These are phyloP conservation scores for Quercus tomentella DNA, from an alignment of 331 rosid genomes.

Conservation along the genomic window DNA sequence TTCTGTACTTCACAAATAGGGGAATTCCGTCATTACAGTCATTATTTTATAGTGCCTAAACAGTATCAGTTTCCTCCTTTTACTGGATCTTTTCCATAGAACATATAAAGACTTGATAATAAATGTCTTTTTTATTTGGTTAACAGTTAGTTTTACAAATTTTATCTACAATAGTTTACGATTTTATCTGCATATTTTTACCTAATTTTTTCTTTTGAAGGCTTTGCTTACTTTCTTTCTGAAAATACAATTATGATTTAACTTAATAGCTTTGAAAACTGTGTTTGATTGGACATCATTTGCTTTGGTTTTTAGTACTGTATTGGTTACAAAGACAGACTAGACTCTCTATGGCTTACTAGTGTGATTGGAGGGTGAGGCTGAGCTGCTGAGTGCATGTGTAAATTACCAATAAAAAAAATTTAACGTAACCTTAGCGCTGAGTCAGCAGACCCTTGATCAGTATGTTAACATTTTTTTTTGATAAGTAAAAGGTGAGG, in stretches of 20 bases:
- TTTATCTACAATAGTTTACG: neutral
- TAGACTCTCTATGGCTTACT: no score
- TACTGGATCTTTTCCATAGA: neutral
- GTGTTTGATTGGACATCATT: no score
- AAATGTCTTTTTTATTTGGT: neutral
- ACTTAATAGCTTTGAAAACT: no score
- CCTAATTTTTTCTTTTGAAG: neutral
- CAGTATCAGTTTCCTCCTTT: neutral
- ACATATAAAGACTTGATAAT: neutral
- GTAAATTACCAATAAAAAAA: no score
- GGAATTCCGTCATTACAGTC: neutral
- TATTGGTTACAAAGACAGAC: no score
- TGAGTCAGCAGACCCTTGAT: neutral
- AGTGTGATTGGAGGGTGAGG: no score
- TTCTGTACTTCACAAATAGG: neutral
- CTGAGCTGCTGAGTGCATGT: no score
- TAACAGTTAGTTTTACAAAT: neutral
- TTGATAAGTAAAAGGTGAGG: no score
- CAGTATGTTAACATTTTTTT: neutral
- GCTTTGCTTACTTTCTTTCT: neutral
- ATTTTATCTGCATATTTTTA: neutral
- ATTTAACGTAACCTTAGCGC: no score
- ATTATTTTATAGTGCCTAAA: neutral
- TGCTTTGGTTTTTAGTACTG: no score
- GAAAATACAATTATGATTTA: no score